These are phyloP conservation scores for Psilocybe cubensis DNA, from an alignment of 768 basidiomycete species.

Conservation along the genomic window DNA sequence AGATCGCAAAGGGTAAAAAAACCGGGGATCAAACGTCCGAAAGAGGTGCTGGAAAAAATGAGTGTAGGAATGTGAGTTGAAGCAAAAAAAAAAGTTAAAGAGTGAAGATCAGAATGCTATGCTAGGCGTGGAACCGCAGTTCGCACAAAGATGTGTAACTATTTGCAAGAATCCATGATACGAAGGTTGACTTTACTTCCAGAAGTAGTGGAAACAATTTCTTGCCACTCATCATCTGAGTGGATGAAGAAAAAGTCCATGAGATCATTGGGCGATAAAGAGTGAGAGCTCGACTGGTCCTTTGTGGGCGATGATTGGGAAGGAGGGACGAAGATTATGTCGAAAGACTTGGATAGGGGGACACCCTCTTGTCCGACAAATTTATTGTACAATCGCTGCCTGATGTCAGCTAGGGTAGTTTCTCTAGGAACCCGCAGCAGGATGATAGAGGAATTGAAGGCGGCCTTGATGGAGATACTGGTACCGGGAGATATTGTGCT, in stretches of 20 bases:
- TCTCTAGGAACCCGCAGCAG: constrained; percentile 55
- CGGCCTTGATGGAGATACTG: constrained; percentile 63
- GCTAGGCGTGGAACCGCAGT: neutral
- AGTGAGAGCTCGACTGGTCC: constrained; percentile 35
- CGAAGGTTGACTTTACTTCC: constrained; percentile 57
- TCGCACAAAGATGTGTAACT: neutral
- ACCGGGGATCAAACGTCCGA: constrained; percentile 1
- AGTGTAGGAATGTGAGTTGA: neutral
- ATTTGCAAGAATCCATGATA: constrained; percentile 40
- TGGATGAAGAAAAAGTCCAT: constrained; percentile 47
- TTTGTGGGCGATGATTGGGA: constrained; percentile 23
- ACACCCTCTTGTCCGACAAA: constrained; percentile 65
- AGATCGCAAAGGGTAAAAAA: constrained; percentile 4
- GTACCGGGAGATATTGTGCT: constrained; percentile 33
- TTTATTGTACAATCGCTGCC: constrained; percentile 61
- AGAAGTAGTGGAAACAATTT: constrained; percentile 41
- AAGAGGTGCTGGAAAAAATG: constrained; percentile 3
- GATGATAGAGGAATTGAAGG: constrained; percentile 61
- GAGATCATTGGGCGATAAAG: constrained; percentile 31
- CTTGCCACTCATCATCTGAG: constrained; percentile 59
- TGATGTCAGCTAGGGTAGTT: constrained; percentile 50
- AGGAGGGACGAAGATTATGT: constrained; percentile 53
- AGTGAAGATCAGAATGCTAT: neutral
- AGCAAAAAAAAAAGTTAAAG: neutral
- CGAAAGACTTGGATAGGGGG: constrained; percentile 54